phyloP scores from a whole-genome alignment of 163 green algal genomes.

The Scenedesmus sp. region DNA sequence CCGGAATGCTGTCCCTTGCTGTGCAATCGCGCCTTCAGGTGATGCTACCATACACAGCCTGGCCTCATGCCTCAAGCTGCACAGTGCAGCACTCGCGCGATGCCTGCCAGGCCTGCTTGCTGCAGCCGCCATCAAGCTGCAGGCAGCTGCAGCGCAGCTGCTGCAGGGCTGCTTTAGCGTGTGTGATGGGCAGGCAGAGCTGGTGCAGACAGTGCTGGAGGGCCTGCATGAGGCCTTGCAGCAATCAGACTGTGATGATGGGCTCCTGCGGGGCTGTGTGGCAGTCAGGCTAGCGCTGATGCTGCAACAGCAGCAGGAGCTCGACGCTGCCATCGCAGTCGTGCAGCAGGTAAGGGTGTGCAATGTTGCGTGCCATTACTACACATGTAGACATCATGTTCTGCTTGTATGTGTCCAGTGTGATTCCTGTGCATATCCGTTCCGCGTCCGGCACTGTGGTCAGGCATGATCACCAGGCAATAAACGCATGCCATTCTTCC shows the following conservation, averaged over 20 bases:
- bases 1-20: not conserved
- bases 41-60: not conserved
- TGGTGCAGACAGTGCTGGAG: constrained; percentile 58
- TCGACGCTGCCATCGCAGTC: constrained; percentile 14
- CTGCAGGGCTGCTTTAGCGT: constrained; percentile 62
- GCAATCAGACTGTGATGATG: constrained; percentile 62
- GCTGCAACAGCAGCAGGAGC: constrained; percentile 57
- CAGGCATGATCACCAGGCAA: not conserved
- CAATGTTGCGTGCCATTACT: not conserved
- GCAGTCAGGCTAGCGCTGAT: constrained; percentile 72
- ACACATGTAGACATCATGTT: not conserved
- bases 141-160: constrained; percentile 55
- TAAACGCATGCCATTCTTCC: not conserved
- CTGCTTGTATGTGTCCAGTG: no score
- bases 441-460: not conserved
- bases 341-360: constrained; percentile 41
- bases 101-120: constrained; percentile 58
- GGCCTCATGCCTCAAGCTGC: not conserved
- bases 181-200: constrained; percentile 43
- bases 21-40: not conserved
- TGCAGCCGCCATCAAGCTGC: constrained; percentile 62
- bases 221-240: constrained; percentile 52
- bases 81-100: not conserved
- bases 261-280: constrained; percentile 55
- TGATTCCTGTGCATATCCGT: not conserved